Evolutionary conservation across 768 basidiomycete genomes (phyloP).

Genomic region (Suillus subluteus): DNA sequence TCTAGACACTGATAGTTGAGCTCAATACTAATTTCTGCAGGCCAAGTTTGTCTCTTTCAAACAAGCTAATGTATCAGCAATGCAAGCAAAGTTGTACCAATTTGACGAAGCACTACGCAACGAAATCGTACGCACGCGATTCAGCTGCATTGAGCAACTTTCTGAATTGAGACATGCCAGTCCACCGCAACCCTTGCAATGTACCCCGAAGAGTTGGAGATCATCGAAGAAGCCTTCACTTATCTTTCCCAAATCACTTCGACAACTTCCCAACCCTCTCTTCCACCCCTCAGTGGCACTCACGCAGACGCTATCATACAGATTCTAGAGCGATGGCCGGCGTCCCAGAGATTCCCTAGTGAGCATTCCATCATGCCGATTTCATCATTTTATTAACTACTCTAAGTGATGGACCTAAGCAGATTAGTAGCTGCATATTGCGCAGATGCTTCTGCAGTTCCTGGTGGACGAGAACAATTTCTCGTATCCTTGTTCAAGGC

Average conservation of each 20-base stretch:
- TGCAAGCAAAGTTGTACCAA: slow-evolving; percentile 78
- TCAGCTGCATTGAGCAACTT: slow-evolving; percentile 1
- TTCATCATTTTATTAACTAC: neutral
- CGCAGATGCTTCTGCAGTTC: slow-evolving; percentile 51
- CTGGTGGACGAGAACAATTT: slow-evolving; percentile 52
- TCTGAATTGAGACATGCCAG: slow-evolving; percentile 37
- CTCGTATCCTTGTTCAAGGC: slow-evolving; percentile 67
- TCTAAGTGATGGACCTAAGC: slow-evolving; percentile 80
- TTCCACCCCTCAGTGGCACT: slow-evolving; percentile 41
- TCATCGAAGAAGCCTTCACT: slow-evolving; percentile 65
- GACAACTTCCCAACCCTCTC: slow-evolving; percentile 28
- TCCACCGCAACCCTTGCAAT: slow-evolving; percentile 73
- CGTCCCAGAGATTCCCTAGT: slow-evolving; percentile 75
- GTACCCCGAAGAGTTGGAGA: slow-evolving; percentile 61
- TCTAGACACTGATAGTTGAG: neutral
- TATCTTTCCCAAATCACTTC: slow-evolving; percentile 57
- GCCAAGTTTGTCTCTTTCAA: slow-evolving; percentile 76
- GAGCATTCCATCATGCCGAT: slow-evolving; percentile 16
- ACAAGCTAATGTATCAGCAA: slow-evolving; percentile 78
- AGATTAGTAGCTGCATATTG: slow-evolving; percentile 74
- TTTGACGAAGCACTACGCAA: slow-evolving; percentile 68
- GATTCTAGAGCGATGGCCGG: slow-evolving; percentile 76
- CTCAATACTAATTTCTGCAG: slow-evolving; percentile 38
- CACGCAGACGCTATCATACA: slow-evolving; percentile 67
- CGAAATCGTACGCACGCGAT: slow-evolving; percentile 60